Base-by-base conservation (phyloP, 176 grass and related monocot species). In the Carex cristatella region DNA sequence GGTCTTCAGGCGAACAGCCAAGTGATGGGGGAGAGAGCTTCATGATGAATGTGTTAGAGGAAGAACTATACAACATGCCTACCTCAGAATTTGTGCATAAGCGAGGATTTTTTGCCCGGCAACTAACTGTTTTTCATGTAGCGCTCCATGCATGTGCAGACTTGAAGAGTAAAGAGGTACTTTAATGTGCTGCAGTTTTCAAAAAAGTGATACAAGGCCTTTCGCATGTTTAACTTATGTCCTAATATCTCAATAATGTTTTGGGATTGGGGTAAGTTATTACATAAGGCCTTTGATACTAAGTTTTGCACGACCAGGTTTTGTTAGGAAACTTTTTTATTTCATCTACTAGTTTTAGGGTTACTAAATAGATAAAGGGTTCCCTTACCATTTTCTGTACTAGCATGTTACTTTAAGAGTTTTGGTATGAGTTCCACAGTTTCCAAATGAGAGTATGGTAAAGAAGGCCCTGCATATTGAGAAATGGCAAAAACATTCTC, bases 21-120 rank as follows among this genome's bases (percentile, higher is more conserved):
- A 95, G 88, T 16, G 91, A 98, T 57, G 91, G 51, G 38, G 93
- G 93, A 69, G 91, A 98, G 88, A 98, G 94, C 91, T 87, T 95
- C 83, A 98, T 98, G 96, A 98, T 98, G 96, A 98, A 98, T 73
- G 90, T 98, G 18, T 92, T 88, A 54, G 96, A 98, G 61, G 96
- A 98, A 86, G 96, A 98, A 65, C 33, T 98, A 18, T 98, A 98
- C 86, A 98, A 98, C 58, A 85, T 98, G 69, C 96, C 96, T 69
- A 98, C 96, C 80, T 88, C 91, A 90, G 96, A 98, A 67, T 94
- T 88, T 95, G 40, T 89, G 58, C 74, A 98, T 32, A 92, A 93
- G 85, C 87, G 90, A 73, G 93, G 77, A 66, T 98, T 98, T 88
- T 23, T 92, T 31, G 55, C 82, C 70, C 92, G 86, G 64, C 86